Conservation (phyloP, 129 eudicot genomes). For the Flaveria bidentis region DNA sequence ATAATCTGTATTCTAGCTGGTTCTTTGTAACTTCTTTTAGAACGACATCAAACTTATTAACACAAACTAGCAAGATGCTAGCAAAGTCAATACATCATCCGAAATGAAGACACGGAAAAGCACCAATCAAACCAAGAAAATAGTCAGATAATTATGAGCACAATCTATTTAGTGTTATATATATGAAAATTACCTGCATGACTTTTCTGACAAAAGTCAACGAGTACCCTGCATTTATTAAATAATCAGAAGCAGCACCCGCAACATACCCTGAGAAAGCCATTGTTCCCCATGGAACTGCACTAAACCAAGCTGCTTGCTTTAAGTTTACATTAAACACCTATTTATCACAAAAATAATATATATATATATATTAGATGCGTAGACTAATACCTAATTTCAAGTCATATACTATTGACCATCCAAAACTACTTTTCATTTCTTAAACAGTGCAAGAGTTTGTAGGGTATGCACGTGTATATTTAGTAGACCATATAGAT, state of each 20-base stretch:
- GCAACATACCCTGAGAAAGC: conserved; percentile 92
- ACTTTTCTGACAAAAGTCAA: conserved; percentile 72
- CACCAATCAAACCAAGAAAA: background rate
- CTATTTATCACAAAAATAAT: conserved; percentile 28
- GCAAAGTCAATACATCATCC: too few species aligned
- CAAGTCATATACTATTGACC: background rate
- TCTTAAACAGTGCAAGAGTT: background rate
- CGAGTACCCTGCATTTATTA: conserved; percentile 70
- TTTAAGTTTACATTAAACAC: conserved; percentile 82
- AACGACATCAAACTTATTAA: too few species aligned
- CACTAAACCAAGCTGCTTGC: conserved; percentile 99
- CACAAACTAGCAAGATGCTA: too few species aligned
- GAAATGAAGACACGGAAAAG: background rate
- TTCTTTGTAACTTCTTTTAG: too few species aligned
- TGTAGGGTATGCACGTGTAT: background rate
- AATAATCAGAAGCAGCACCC: conserved; percentile 83
- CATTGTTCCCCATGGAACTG: conserved; percentile 99
- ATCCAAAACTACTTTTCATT: background rate
- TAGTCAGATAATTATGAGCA: too few species aligned
- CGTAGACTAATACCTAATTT: background rate
- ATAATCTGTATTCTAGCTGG: too few species aligned
- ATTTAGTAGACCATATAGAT: background rate
- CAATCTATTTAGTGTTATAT: too few species aligned
- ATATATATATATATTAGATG: background rate
- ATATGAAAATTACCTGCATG: conserved; percentile 75